A percentile compares a stretch with the other conserved stretches of the same genome.
Evolutionary conservation across 768 basidiomycete genomes (phyloP).

Genomic region (Dioszegia crocea): DNA sequence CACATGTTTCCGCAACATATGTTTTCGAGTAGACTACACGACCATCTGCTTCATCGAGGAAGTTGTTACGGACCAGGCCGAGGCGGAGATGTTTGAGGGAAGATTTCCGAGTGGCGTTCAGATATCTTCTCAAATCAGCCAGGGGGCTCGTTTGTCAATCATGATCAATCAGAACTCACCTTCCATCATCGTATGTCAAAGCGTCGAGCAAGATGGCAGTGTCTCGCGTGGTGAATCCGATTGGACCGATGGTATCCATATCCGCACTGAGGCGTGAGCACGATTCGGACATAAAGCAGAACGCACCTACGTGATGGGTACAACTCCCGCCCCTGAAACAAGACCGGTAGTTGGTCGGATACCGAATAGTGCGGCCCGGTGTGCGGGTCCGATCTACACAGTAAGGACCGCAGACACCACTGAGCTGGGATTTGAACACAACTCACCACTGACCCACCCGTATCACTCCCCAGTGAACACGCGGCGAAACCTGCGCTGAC

Average conservation of each 20-base stretch:
- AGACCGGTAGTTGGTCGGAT: constrained; percentile 31
- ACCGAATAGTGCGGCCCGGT: constrained; percentile 32
- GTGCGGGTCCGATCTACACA: constrained; percentile 16
- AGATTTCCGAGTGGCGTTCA: background rate
- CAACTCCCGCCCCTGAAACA: constrained; percentile 17
- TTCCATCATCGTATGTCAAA: constrained; percentile 16
- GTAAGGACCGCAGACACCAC: background rate
- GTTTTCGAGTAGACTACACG: too few relatives aligned
- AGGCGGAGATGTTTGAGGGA: background rate
- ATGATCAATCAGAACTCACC: too few relatives aligned
- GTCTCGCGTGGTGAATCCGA: constrained; percentile 20
- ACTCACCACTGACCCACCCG: constrained; percentile 21
- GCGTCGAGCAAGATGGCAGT: constrained; percentile 23
- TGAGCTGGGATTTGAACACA: background rate
- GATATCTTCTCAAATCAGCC: too few relatives aligned
- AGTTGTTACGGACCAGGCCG: constrained; percentile 5
- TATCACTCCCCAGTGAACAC: constrained; percentile 14
- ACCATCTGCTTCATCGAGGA: constrained; percentile 5
- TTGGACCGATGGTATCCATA: constrained; percentile 22
- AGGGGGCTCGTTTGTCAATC: too few relatives aligned
- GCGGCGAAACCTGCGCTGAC: constrained; percentile 16
- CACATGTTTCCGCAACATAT: background rate
- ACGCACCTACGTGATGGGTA: constrained; percentile 18
- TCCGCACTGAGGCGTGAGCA: background rate
- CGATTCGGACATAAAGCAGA: background rate